Base-by-base conservation (phyloP, 495 filamentous ascomycete species). In the Cetradonia linearis region DNA sequence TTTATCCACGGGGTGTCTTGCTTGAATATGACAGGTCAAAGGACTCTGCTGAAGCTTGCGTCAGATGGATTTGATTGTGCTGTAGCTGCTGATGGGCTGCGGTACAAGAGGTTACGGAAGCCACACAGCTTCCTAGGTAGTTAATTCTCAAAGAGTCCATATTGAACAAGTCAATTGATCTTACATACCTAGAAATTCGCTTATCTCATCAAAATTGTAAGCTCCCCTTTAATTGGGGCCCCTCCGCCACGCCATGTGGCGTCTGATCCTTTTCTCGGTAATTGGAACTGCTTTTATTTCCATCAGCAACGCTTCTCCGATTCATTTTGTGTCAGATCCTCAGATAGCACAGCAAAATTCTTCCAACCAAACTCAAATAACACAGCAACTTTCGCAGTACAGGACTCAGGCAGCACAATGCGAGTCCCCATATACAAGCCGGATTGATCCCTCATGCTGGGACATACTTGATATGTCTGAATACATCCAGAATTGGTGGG, bases 381-480 rank as follows among this genome's bases (percentile, higher is more conserved):
- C n/a, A 25, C 10, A 46, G 4, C 10, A 46, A 25, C 0, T 46
- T 46, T 5, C 1, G 3, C 42, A 46, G 5, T n/a, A 20, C 2
- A 9, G 33, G 0, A 53, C 16, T n/a, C 16, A 33, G 10, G 5
- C 6, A 10, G 28, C 18, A 34, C 7, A 10, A 20, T 53, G 49
- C 31, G n/a, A 53, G 5, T 10, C 2, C 8, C 49, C 49, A 31
- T 36, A 5, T n/a, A 20, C 33, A 20, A n/a, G 31, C 49, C 28
- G 30, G 18, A 20, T 53, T 20, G 49, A 53, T 34, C 49, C 49
- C 28, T 53, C 30, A 10, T 53, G 49, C 18, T 53, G 49, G 49
- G 49, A 53, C 7, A 53, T 28, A 18, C 49, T 53, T 23, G 30
- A 33, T n/a, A 53, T 53, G 49, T 11, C 49, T 53, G 28, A 53